Evolutionary conservation across 441 rosid genomes (phyloP).

Genomic region (Corymbia calophylla): DNA sequence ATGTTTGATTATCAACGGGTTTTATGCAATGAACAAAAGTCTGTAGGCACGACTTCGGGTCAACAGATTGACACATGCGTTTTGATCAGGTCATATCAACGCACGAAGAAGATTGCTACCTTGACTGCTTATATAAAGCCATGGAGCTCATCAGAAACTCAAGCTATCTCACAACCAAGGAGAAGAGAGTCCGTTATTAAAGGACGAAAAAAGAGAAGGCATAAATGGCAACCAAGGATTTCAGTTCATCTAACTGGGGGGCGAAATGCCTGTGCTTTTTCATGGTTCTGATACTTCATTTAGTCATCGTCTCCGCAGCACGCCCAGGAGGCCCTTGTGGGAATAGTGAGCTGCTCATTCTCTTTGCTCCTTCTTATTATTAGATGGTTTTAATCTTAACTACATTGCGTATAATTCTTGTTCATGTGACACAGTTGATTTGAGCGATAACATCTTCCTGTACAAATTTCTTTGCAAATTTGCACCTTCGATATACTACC

Average conservation of each 20-base stretch:
- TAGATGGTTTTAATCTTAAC: neutral
- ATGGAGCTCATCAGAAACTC: neutral
- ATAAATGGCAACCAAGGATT: neutral
- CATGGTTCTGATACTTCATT: neutral
- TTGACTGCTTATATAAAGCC: neutral
- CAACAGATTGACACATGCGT: neutral
- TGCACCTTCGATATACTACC: neutral
- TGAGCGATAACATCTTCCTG: too few species aligned
- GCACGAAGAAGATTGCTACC: neutral
- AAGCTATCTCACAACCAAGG: neutral
- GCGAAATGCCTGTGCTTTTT: neutral
- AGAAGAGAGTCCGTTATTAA: too few species aligned
- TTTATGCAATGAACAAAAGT: neutral
- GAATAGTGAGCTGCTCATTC: neutral
- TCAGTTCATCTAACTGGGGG: neutral
- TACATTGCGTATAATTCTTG: neutral
- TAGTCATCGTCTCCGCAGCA: neutral
- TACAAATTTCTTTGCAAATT: neutral
- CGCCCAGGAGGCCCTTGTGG: fast-evolving
- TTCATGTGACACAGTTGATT: neutral
- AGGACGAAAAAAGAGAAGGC: neutral
- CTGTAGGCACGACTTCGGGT: neutral
- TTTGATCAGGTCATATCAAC: neutral
- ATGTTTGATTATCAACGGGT: neutral
- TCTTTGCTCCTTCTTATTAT: neutral